Base-by-base conservation (phyloP, 179 eudicot species). In the Beta macrorhiza region DNA sequence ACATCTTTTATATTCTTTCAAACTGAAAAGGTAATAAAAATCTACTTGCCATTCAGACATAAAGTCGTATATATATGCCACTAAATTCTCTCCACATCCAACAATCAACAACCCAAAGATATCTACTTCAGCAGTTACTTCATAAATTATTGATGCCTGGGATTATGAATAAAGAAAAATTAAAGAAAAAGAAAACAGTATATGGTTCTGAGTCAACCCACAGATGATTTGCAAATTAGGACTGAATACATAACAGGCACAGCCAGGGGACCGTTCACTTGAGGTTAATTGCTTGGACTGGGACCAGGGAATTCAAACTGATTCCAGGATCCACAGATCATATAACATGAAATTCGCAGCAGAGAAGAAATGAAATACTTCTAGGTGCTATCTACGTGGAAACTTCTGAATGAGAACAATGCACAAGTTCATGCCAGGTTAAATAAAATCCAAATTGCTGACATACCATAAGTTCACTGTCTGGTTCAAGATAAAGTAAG, bases 401-500 rank as follows among this genome's bases (percentile, higher is more conserved):
- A 32, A 68, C 10, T 77, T 70, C 1, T 13, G 7, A 44, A 72
- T 51, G 29, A 61, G 47, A 78, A 82, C 4, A 67, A 61, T 63
- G 17, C 58, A 47, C 32, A 62, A 72, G 51, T 14, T 86, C 10
- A 37, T 56, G 59, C 72, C 52, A 22, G 29, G 59, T 51, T 17
- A 55, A 7, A 49, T 7, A 5, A 9, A 73, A 53, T 16, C 10
- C 17, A 71, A 13, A 73, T 53, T 49, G 58, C 44, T 25, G 20
- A 49, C 83, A 20, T 86, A 97, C 99, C 98, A 92, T 92, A 78
- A 97, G 96, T 85, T 97, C 99, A 84, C 98, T 90, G 78, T 97
- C 99, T 51, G 98, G 99, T 87, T 97, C 99, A 78, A 92, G 93
- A 87, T 94, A 94, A 59, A 97, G 98, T 89, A 97, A 82, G 64